Evolutionary conservation across 352 stramenopile species (phyloP).

Genomic region (Proteromonas lacertae): DNA sequence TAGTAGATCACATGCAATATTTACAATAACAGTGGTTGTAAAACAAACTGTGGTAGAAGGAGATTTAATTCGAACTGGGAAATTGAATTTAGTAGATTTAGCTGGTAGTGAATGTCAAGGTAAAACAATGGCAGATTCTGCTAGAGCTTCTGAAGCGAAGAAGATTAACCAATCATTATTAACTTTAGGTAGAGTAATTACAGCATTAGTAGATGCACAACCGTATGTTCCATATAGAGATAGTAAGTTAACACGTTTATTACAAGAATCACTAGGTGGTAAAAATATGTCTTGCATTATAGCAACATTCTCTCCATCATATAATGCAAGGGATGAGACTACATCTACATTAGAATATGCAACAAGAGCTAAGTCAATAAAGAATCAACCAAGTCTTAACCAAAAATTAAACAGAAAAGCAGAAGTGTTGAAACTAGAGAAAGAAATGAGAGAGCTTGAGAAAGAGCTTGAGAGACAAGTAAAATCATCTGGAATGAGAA

Average conservation of each 20-base stretch:
- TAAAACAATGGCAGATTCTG: constrained; percentile 36
- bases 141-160: constrained; percentile 32
- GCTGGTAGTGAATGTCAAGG: constrained; percentile 57
- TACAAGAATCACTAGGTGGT: constrained; percentile 26
- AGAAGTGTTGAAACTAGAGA: too few relatives aligned
- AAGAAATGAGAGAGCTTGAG: too few relatives aligned
- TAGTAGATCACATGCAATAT: background rate
- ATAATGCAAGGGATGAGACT: background rate
- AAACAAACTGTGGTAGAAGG: background rate
- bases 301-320: background rate
- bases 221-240: constrained; percentile 53
- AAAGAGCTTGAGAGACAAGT: too few relatives aligned
- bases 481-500: too few relatives aligned
- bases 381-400: background rate
- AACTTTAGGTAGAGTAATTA: constrained; percentile 8
- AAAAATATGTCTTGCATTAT: constrained; percentile 36
- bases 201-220: constrained; percentile 5
- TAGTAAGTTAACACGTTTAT: constrained; percentile 46
- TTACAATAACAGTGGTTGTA: background rate
- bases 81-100: constrained; percentile 49
- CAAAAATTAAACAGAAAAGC: too few relatives aligned
- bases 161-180: constrained; percentile 9
- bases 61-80: constrained; percentile 7
- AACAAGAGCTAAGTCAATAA: background rate
- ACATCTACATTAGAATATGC: background rate